Evolutionary conservation across 345 rosid genomes (phyloP).

Genomic region (Brassica juncea): DNA sequence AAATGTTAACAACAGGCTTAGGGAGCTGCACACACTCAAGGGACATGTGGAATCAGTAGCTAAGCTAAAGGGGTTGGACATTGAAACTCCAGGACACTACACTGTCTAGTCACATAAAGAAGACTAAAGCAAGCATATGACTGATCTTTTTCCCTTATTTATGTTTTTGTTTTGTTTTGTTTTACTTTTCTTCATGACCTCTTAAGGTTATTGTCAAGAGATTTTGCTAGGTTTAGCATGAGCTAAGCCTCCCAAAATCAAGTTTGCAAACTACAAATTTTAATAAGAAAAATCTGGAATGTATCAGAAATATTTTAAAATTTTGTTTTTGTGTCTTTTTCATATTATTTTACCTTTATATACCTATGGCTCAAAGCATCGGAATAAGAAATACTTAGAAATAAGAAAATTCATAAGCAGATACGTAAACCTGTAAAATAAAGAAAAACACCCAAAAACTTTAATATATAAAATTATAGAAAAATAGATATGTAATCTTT

Average conservation of each 20-base stretch:
- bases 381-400: too few relatives aligned
- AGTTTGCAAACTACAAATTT: not conserved
- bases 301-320: too few relatives aligned
- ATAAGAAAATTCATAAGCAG: too few relatives aligned
- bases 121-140: not conserved
- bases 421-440: not conserved
- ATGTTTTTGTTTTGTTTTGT: slow-evolving; percentile 22
- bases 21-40: slow-evolving; percentile 80
- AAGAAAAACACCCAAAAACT: not conserved
- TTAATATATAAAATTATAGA: too few relatives aligned
- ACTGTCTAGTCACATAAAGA: slow-evolving; percentile 49
- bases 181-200: slow-evolving; percentile 18
- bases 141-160: slow-evolving; percentile 18
- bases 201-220: slow-evolving; percentile 25
- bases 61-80: slow-evolving; percentile 82
- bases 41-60: slow-evolving; percentile 89
- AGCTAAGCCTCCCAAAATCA: not conserved
- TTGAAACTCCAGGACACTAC: slow-evolving; percentile 75
- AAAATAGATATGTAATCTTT: too few relatives aligned
- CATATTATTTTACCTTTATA: too few relatives aligned
- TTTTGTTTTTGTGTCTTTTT: too few relatives aligned
- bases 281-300: too few relatives aligned
- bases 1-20: slow-evolving; percentile 49
- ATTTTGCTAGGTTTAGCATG: not conserved
- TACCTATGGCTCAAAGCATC: too few relatives aligned